phyloP scores from a whole-genome alignment of 2,329 filamentous ascomycete species.

The Juglanconis juglandina region DNA sequence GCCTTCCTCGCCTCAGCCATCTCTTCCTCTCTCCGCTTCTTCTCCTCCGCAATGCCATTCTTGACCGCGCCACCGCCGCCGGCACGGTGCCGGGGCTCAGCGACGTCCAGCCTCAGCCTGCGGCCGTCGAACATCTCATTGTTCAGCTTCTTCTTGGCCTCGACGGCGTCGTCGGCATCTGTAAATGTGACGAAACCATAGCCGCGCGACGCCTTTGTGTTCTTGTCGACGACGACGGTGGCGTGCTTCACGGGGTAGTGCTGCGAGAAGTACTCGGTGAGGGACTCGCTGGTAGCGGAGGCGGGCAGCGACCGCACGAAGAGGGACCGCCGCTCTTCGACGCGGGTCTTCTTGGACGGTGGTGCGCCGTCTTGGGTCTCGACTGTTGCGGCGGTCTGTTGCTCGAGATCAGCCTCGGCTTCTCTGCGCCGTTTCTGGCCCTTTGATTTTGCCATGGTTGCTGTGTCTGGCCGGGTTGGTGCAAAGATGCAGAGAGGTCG shows the following conservation, averaged over 20 bases:
- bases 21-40: constrained; percentile 57
- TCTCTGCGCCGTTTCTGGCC: constrained; percentile 35
- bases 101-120: constrained; percentile 81
- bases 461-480: not conserved
- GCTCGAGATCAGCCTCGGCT: constrained; percentile 30
- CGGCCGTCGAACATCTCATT: constrained; percentile 74
- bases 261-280: constrained; percentile 89
- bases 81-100: constrained; percentile 73
- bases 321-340: constrained; percentile 67
- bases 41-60: constrained; percentile 38
- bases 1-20: constrained; percentile 58
- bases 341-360: constrained; percentile 53
- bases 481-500: not conserved
- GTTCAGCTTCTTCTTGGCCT: constrained; percentile 78
- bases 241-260: constrained; percentile 95
- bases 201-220: constrained; percentile 82
- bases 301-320: constrained; percentile 87
- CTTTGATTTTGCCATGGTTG: constrained; percentile 24
- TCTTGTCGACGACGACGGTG: constrained; percentile 81
- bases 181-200: constrained; percentile 98
- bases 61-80: constrained; percentile 33
- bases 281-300: constrained; percentile 71
- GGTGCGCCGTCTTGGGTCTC: constrained; percentile 21
- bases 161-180: constrained; percentile 82
- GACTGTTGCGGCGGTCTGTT: constrained; percentile 18